Conservation (phyloP, 805 yeast species). For the Saturnispora kantuleensis region DNA sequence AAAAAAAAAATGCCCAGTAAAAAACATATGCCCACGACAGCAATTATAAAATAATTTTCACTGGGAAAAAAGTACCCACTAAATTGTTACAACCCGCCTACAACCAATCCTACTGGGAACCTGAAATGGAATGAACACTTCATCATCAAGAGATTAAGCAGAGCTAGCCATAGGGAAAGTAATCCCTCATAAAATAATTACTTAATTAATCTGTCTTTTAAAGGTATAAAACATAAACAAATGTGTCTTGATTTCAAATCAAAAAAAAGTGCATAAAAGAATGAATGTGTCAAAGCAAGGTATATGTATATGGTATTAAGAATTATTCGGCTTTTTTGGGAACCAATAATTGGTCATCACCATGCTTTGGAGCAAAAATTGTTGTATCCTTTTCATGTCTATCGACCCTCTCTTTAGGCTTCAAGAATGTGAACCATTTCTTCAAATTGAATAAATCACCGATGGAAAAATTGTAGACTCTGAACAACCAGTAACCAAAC, state of each 20-base stretch:
- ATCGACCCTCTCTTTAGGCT: constrained; percentile 30
- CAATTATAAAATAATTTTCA: too few relatives aligned
- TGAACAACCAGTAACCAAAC: constrained; percentile 27
- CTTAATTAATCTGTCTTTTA: too few relatives aligned
- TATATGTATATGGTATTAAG: not conserved
- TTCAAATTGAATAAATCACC: constrained; percentile 25
- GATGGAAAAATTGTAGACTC: constrained; percentile 30
- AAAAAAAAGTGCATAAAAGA: not conserved
- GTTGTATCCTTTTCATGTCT: constrained; percentile 40
- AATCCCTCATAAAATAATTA: too few relatives aligned
- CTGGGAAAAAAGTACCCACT: too few relatives aligned
- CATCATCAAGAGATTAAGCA: too few relatives aligned
- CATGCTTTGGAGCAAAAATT: constrained; percentile 31
- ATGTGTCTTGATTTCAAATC: not conserved
- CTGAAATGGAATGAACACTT: too few relatives aligned
- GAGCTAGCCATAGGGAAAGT: too few relatives aligned
- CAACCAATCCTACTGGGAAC: too few relatives aligned
- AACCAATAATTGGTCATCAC: constrained; percentile 29
- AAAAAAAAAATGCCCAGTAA: too few relatives aligned
- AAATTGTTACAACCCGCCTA: too few relatives aligned
- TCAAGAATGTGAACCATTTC: constrained; percentile 26
- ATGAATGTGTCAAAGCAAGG: not conserved
- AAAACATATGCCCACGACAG: too few relatives aligned
- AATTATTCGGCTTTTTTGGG: constrained; percentile 13
- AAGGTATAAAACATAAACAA: too few relatives aligned